phyloP scores from a whole-genome alignment of 805 yeast genomes.

The Metschnikowia cerradonensis region DNA sequence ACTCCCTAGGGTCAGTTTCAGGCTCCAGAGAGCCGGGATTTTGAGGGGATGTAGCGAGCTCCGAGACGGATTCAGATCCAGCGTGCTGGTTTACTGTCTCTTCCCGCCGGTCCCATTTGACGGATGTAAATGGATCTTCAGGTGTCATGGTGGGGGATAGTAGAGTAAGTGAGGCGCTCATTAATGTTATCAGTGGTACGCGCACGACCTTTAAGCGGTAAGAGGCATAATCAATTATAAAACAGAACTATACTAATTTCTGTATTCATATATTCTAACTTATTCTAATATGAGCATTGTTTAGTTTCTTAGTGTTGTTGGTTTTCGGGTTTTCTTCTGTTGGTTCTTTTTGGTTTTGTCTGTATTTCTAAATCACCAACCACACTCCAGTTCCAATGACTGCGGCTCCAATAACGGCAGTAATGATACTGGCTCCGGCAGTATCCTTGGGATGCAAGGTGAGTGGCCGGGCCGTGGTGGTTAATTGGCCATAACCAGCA shows the following conservation, averaged over 20 bases:
- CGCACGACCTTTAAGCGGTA: constrained; percentile 5
- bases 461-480: constrained; percentile 11
- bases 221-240: too few species aligned
- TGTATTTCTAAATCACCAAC: constrained; percentile 11
- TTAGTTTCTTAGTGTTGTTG: too few species aligned
- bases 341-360: not conserved
- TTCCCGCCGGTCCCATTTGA: constrained; percentile 54
- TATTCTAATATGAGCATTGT: too few species aligned
- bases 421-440: constrained; percentile 88
- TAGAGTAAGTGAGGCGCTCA: not conserved
- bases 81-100: not conserved
- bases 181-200: constrained; percentile 7
- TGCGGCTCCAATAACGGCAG: constrained; percentile 49
- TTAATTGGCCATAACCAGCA: constrained; percentile 26
- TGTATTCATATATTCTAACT: too few species aligned
- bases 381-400: constrained; percentile 19
- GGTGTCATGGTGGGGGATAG: constrained; percentile 6
- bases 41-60: not conserved
- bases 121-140: constrained; percentile 53
- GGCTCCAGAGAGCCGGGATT: not conserved
- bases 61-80: not conserved
- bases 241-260: too few species aligned
- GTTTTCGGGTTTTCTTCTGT: too few species aligned
- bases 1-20: not conserved
- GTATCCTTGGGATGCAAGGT: constrained; percentile 18